phyloP scores from a whole-genome alignment of 2,329 filamentous ascomycete species.

The Tolypocladium guangdongense region DNA sequence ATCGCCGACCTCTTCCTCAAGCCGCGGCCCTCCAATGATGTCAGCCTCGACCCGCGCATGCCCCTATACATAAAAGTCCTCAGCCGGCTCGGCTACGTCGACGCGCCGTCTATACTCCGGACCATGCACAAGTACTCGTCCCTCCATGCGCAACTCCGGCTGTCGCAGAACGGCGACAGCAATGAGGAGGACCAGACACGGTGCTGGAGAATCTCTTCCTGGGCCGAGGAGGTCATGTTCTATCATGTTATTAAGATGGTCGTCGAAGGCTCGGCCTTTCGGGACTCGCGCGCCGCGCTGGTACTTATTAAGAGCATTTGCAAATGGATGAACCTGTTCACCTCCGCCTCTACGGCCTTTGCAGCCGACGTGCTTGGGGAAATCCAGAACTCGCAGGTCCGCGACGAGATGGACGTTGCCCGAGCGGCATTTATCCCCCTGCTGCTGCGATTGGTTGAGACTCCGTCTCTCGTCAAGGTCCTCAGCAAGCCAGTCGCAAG shows the following conservation, averaged over 20 bases:
- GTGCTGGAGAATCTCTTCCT: slow-evolving; percentile 47
- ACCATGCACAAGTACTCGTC: slow-evolving; percentile 48
- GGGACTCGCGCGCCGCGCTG: slow-evolving; percentile 34
- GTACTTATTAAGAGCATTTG: slow-evolving; percentile 38
- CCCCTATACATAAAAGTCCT: slow-evolving; percentile 49
- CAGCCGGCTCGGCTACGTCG: slow-evolving; percentile 37
- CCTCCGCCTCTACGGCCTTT: slow-evolving; percentile 37
- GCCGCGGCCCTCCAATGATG: slow-evolving; percentile 34
- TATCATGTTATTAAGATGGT: slow-evolving; percentile 88
- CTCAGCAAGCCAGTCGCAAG: slow-evolving; percentile 42
- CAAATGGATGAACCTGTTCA: slow-evolving; percentile 49
- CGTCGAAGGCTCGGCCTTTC: slow-evolving; percentile 40
- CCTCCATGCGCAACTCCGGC: slow-evolving; percentile 23
- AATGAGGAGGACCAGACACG: slow-evolving; percentile 12
- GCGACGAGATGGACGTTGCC: slow-evolving; percentile 48
- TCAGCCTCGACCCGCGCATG: slow-evolving; percentile 47
- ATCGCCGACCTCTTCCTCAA: slow-evolving; percentile 49
- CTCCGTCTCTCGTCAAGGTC: slow-evolving; percentile 40
- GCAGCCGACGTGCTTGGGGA: slow-evolving; percentile 36
- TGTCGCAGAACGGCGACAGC: background rate
- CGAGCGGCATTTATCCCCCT: slow-evolving; percentile 55
- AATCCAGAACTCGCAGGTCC: slow-evolving; percentile 30
- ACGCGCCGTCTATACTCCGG: slow-evolving; percentile 42
- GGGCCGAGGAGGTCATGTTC: slow-evolving; percentile 79
- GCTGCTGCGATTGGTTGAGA: slow-evolving; percentile 51